Conservation (phyloP, 1,139 yeast species). For the Geotrichum australiense region DNA sequence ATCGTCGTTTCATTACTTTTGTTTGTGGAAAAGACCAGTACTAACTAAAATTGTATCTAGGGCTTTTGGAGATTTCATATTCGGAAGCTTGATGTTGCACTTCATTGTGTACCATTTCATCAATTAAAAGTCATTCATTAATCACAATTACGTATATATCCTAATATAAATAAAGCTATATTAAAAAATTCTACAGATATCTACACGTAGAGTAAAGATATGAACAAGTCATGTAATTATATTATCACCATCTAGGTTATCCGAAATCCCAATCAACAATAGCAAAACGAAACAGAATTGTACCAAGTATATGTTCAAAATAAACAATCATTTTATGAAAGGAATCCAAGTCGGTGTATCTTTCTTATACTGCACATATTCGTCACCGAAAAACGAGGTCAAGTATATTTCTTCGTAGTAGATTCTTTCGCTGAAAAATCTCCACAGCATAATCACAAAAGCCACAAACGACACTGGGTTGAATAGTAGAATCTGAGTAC, state of each 20-base stretch:
- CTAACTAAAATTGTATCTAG: constrained; percentile 31
- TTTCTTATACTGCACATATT: constrained; percentile 50
- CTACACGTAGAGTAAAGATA: neutral
- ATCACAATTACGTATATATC: too few relatives aligned
- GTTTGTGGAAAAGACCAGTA: neutral
- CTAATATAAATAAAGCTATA: too few relatives aligned
- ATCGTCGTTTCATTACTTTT: neutral
- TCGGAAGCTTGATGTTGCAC: constrained; percentile 84
- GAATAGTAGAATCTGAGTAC: constrained; percentile 63
- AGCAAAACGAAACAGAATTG: neutral
- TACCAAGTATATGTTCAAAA: neutral
- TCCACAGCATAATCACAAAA: constrained; percentile 48
- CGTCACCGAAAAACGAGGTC: constrained; percentile 59
- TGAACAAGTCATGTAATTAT: too few relatives aligned
- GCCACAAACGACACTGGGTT: constrained; percentile 52
- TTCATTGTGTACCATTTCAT: constrained; percentile 87
- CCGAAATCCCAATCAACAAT: neutral
- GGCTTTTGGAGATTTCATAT: constrained; percentile 80
- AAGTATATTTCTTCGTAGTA: constrained; percentile 58
- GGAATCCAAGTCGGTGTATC: constrained; percentile 58
- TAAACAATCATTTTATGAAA: constrained; percentile 39
- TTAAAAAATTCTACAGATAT: neutral
- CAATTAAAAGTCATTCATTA: too few relatives aligned
- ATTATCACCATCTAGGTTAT: too few relatives aligned
- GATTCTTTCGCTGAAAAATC: constrained; percentile 64